Percentiles rank a stretch among this genome's conserved stretches.
These are phyloP conservation scores for Fistulinella prunicolor DNA, from an alignment of 768 basidiomycete species.

Conservation along the genomic window DNA sequence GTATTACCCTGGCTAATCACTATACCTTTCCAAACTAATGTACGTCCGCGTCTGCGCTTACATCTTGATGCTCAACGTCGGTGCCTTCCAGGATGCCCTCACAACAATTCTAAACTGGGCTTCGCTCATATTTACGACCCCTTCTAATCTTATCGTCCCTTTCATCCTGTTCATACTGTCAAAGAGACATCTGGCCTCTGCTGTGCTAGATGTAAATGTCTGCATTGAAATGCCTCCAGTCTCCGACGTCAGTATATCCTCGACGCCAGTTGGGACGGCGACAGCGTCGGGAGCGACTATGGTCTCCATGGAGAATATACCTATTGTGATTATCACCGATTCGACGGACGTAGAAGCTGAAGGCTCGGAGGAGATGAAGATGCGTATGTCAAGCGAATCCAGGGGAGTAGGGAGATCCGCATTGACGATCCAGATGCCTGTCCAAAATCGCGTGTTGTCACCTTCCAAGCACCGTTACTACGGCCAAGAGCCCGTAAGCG, in stretches of 20 bases:
- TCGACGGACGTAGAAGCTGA: constrained; percentile 1
- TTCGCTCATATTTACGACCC: constrained; percentile 23
- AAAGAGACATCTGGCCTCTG: constrained; percentile 18
- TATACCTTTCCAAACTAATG: constrained; percentile 27
- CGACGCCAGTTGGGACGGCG: neutral
- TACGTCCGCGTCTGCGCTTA: constrained; percentile 1
- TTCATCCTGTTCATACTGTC: constrained; percentile 21
- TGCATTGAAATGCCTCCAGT: neutral
- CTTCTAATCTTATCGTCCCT: constrained; percentile 22
- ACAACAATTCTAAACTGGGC: constrained; percentile 23
- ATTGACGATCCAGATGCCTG: constrained; percentile 9
- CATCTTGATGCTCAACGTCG: neutral
- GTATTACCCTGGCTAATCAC: constrained; percentile 22
- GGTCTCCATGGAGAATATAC: constrained; percentile 8
- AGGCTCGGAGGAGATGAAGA: constrained; percentile 3
- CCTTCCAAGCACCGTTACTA: constrained; percentile 22
- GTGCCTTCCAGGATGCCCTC: constrained; percentile 10
- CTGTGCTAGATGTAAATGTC: constrained; percentile 15
- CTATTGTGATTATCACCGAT: constrained; percentile 19
- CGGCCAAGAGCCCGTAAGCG: constrained; percentile 10
- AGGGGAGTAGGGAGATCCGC: neutral
- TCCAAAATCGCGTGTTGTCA: constrained; percentile 18
- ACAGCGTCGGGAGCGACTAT: neutral
- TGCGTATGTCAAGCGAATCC: constrained; percentile 5
- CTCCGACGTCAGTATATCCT: neutral